Percentiles rank a stretch among this genome's conserved stretches.
These are phyloP conservation scores for Cadophora gregata DNA, from an alignment of 2,329 filamentous ascomycete genomes.

Conservation along the genomic window DNA sequence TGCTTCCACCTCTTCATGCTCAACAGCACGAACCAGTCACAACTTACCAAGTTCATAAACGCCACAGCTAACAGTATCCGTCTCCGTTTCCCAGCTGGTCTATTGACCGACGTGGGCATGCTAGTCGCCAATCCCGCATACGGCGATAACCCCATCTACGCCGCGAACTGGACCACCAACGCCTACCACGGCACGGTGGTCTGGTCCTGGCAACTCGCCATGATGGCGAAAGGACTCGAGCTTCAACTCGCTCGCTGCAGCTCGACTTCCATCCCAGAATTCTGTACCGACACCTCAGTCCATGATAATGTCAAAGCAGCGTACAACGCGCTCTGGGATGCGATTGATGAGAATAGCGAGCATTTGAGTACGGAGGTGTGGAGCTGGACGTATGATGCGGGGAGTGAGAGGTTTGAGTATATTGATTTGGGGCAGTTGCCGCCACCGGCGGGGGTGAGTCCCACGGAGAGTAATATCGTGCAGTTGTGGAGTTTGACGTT, in stretches of 20 bases:
- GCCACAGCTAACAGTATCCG: slow-evolving; percentile 63
- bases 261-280: slow-evolving; percentile 47
- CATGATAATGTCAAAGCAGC: slow-evolving; percentile 54
- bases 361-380: slow-evolving; percentile 65
- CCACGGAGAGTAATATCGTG: slow-evolving; percentile 57
- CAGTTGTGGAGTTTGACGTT: slow-evolving; percentile 66
- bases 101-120: slow-evolving; percentile 61
- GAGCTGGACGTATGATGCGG: slow-evolving; percentile 60
- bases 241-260: slow-evolving; percentile 60
- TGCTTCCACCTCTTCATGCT: slow-evolving; percentile 68
- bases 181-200: slow-evolving; percentile 70
- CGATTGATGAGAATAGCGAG: slow-evolving; percentile 59
- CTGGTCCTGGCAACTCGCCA: slow-evolving; percentile 68
- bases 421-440: slow-evolving; percentile 58
- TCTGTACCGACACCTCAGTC: slow-evolving; percentile 55
- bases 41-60: slow-evolving; percentile 62
- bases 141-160: slow-evolving; percentile 53
- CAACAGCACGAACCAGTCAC: slow-evolving; percentile 61
- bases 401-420: slow-evolving; percentile 49
- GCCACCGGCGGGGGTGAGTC: slow-evolving; percentile 51
- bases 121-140: slow-evolving; percentile 68
- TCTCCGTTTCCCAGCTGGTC: slow-evolving; percentile 62
- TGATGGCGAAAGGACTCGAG: slow-evolving; percentile 67
- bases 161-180: slow-evolving; percentile 58
- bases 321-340: slow-evolving; percentile 66